These are phyloP conservation scores for Xylaria sp. DNA, from an alignment of 2,329 filamentous ascomycete genomes.

Conservation along the genomic window DNA sequence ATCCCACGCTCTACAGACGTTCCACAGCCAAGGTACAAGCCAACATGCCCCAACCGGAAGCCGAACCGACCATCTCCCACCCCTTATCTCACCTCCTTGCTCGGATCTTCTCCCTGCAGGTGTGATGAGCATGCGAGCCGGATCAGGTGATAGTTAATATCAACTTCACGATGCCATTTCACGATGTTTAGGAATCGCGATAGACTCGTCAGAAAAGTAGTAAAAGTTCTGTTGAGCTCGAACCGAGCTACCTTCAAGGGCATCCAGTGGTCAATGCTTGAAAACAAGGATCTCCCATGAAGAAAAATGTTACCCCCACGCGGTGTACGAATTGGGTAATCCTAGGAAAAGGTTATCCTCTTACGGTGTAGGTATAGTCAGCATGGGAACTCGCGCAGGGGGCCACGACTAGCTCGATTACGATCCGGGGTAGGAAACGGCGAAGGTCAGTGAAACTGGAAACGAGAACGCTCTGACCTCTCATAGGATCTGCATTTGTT, in stretches of 20 bases:
- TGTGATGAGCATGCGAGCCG: slow-evolving; percentile 28
- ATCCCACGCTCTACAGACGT: slow-evolving; percentile 30
- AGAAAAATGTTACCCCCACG: slow-evolving; percentile 30
- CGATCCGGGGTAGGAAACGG: slow-evolving; percentile 20
- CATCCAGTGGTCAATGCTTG: not conserved
- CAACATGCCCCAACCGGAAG: slow-evolving; percentile 34
- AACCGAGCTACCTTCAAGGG: not conserved
- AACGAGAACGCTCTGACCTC: slow-evolving; percentile 7
- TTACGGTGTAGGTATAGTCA: slow-evolving; percentile 6
- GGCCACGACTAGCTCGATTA: not conserved
- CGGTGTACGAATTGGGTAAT: slow-evolving; percentile 27
- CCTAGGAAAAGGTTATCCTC: slow-evolving; percentile 26
- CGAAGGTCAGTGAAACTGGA: not conserved
- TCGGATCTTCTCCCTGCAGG: slow-evolving; percentile 35
- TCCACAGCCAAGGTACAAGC: slow-evolving; percentile 29
- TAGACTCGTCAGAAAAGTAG: not conserved
- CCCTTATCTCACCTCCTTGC: slow-evolving; percentile 35
- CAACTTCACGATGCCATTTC: slow-evolving; percentile 28
- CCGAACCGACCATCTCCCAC: slow-evolving; percentile 32
- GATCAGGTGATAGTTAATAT: slow-evolving; percentile 34
- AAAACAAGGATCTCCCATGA: slow-evolving; percentile 21
- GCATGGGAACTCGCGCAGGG: slow-evolving; percentile 12
- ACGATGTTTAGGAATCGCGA: not conserved
- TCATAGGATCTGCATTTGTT: slow-evolving; percentile 3
- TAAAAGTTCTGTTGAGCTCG: not conserved